Conservation (phyloP, 257 asterid genomes). For the Fraxinus excelsior region DNA sequence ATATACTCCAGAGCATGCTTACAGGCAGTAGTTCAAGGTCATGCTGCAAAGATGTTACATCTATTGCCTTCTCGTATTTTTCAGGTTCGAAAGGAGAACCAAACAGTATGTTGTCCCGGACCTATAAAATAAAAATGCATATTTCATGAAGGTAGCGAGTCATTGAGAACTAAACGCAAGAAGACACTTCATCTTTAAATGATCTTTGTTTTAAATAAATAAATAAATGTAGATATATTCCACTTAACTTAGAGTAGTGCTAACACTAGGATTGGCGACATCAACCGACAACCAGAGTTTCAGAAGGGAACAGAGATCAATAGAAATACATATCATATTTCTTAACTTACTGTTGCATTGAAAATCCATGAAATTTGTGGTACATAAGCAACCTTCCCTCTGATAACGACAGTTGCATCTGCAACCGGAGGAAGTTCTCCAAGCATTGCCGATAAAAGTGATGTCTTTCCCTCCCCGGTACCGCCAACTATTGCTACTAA, state of each 20-base stretch:
- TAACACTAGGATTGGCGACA: not conserved
- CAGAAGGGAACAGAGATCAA: not conserved
- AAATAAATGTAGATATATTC: conserved; percentile 7
- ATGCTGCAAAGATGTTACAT: conserved; percentile 75
- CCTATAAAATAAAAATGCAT: conserved; percentile 46
- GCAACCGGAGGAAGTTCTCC: conserved; percentile 87
- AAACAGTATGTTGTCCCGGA: conserved; percentile 90
- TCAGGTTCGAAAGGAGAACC: conserved; percentile 69
- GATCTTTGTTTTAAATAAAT: not conserved
- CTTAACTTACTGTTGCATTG: conserved; percentile 82
- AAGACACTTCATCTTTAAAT: not conserved
- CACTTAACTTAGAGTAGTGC: conserved; percentile 10
- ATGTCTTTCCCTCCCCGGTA: conserved; percentile 98
- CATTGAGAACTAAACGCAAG: not conserved
- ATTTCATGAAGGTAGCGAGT: conserved; percentile 19
- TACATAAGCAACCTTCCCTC: conserved; percentile 94
- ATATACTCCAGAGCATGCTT: conserved; percentile 35
- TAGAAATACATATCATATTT: conserved; percentile 9
- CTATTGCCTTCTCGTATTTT: conserved; percentile 68
- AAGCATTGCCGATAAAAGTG: conserved; percentile 95
- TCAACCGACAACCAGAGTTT: conserved; percentile 8
- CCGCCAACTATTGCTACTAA: conserved; percentile 91
- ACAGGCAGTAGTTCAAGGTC: conserved; percentile 90
- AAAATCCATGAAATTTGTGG: conserved; percentile 99
- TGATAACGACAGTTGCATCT: conserved; percentile 62